Base-by-base conservation (phyloP, 2,329 filamentous ascomycete species). In the Neoscytalidium dimidiatum region DNA sequence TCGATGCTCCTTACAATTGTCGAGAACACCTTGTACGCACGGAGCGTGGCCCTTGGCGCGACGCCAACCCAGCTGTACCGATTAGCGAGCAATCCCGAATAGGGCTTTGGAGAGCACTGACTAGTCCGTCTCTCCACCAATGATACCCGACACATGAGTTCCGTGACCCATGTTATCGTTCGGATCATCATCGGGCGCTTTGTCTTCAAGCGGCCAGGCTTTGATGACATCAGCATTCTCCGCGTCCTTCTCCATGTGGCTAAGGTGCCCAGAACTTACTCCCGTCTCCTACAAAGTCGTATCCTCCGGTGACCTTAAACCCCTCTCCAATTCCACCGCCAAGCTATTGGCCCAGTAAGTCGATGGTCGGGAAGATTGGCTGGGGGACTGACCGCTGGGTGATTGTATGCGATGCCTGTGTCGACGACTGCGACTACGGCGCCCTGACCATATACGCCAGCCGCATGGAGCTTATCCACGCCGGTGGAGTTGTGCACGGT, bases 241-340 rank as follows among this genome's bases (percentile, higher is more conserved):
- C 11, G 4, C 7, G 13, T 11, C 28, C 21, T 19, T 26, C 8
- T 80, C 79, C 1, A n/a, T n/a, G n/a, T n/a, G n/a, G n/a, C n/a
- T 70, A 75, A 67, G 79, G 79, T 56, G 66, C 63, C 43, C 74
- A 76, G 21, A 66, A 67, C 43, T 65, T 68, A 28, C 73, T 75
- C 62, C 76, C 77, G 63, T 89, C 85, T 19, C 86, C 87, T 19
- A 88, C 83, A 46, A 88, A 78, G 67, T 88, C 86, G 38, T 79
- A 79, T 19, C 88, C 88, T 65, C 82, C 84, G 3, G 81, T 79
- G 19, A 90, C 84, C 44, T 88, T 78, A 68, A 83, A 89, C 13
- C 82, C 85, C 1, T 79, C 70, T 1, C 88, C 88, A 71, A 89
- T 89, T 70, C 87, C 87, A 52, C 86, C 86, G 38, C 88, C 88